These are phyloP conservation scores for Debaryomyces maramus DNA, from an alignment of 805 yeast genomes.

Conservation along the genomic window DNA sequence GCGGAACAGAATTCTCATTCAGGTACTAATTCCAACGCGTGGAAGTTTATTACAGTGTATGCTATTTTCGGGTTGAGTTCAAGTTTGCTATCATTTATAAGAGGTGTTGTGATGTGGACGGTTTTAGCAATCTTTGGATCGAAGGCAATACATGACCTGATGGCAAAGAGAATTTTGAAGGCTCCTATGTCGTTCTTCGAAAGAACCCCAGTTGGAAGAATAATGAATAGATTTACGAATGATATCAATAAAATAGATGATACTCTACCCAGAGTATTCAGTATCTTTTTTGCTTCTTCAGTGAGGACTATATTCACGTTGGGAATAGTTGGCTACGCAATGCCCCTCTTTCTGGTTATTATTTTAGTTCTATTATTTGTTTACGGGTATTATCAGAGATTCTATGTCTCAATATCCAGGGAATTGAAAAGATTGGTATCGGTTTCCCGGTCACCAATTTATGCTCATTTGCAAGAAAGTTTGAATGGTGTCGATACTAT, in stretches of 20 bases:
- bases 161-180: conserved; percentile 14
- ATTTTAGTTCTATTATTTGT: conserved; percentile 51
- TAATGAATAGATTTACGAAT: conserved; percentile 25
- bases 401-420: conserved; percentile 68
- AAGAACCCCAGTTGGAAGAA: conserved; percentile 27
- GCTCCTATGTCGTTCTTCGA: conserved; percentile 27
- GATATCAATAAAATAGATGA: conserved; percentile 26
- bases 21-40: conserved; percentile 42
- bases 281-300: conserved; percentile 29
- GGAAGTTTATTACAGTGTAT: conserved; percentile 25
- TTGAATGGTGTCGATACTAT: conserved; percentile 65
- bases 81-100: conserved; percentile 35
- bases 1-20: conserved; percentile 51
- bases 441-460: conserved; percentile 64
- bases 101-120: conserved; percentile 50
- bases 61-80: conserved; percentile 1
- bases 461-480: conserved; percentile 67
- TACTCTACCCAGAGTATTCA: conserved; percentile 20
- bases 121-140: conserved; percentile 53
- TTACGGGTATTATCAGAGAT: conserved; percentile 46
- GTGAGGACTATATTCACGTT: conserved; percentile 59
- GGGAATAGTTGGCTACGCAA: conserved; percentile 61
- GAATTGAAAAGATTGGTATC: conserved; percentile 77
- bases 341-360: conserved; percentile 73
- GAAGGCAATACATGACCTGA: conserved; percentile 13